Evolutionary conservation across 192 early-diverging fungal genomes (phyloP), one percentile per base, ranked within the genome.

Genomic region (Paraglomus brasilianum): DNA sequence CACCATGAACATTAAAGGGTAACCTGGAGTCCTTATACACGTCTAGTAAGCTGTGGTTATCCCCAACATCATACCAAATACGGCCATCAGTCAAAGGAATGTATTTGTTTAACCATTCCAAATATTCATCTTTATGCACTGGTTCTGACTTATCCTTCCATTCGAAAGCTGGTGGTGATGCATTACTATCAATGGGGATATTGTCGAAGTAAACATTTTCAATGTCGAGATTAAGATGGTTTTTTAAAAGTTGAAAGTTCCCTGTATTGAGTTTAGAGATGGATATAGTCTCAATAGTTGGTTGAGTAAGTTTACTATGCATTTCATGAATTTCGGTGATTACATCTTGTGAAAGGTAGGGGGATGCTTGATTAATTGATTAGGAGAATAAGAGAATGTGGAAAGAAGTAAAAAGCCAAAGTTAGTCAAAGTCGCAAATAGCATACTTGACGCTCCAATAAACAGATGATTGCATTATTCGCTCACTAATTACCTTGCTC

Each of bases 1-100:
- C 42, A 63, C 60, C 44, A 46, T 63, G 60, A 63, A 63, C n/a
- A 63, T 45, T 63, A 63, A 2, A 63, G 1, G 60, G 60, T 22
- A 63, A 45, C 1, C 60, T 63, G 60, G 60, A 0, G 0, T 45
- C 43, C 0, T 63, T 63, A 60, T 60, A 60, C 30, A 30, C 30
- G 39, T 60, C 5, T 41, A 60, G 36, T 63, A 63, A 45, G 3
- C 1, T n/a, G 9, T 63, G 2, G 60, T 45, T 63, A 63, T n/a
- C 17, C 21, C 24, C 43, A 63, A 63, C 60, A 46, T 63, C 60
- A 45, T 63, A 19, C 60, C 53, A 63, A 63, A 63, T 19, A 63
- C 0, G 60, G 44, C 0, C n/a, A 56, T 56, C 0, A 11, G 40
- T 63, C 42, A 63, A 63, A 45, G 60, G 43, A 63, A 63, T 63